Conservation (phyloP, 2,329 filamentous ascomycete genomes). For the Xylaria sp. region DNA sequence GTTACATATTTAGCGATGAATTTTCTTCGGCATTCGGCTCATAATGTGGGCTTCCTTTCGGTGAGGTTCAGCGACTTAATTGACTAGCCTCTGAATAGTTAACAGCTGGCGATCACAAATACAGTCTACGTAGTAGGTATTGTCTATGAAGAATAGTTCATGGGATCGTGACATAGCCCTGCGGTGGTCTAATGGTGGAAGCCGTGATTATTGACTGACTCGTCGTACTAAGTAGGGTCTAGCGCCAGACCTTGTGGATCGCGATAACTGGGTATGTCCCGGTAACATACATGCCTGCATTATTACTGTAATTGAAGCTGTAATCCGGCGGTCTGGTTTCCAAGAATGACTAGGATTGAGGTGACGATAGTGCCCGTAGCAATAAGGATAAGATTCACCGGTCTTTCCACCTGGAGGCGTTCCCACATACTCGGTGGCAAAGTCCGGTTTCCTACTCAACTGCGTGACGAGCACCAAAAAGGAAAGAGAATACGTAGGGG, state of each 20-base stretch:
- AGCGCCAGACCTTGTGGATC: constrained; percentile 2
- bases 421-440: constrained; percentile 2
- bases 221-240: constrained; percentile 13
- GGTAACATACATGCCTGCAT: not conserved
- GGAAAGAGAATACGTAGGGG: not conserved
- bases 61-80: constrained; percentile 8
- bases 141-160: not conserved
- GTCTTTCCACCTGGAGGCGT: constrained; percentile 6
- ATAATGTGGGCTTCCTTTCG: constrained; percentile 1
- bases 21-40: constrained; percentile 5
- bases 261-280: not conserved
- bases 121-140: no score
- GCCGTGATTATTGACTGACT: constrained; percentile 7
- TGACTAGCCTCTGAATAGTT: not conserved
- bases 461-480: not conserved
- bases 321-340: constrained; percentile 24
- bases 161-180: constrained; percentile 8
- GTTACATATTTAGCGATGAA: not conserved
- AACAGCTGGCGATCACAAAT: not conserved
- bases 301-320: not conserved
- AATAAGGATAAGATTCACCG: constrained; percentile 8
- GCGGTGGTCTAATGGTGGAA: not conserved
- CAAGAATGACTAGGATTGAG: constrained; percentile 3
- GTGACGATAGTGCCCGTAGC: constrained; percentile 13
- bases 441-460: not conserved